These are phyloP conservation scores for Escovopsis sp. DNA, from an alignment of 2,329 filamentous ascomycete genomes.

Conservation along the genomic window DNA sequence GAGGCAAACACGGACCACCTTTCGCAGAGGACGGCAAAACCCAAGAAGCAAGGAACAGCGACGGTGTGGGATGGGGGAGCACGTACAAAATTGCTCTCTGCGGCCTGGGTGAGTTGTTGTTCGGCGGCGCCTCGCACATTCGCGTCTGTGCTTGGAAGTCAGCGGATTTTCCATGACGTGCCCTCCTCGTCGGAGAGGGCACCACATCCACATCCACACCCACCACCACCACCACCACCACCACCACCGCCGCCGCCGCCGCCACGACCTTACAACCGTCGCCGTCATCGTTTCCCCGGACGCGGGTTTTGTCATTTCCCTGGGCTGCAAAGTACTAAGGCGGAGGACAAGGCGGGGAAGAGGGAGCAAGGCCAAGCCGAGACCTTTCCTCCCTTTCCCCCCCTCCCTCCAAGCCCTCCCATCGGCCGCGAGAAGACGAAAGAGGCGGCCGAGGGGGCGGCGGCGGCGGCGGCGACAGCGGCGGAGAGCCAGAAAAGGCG, in stretches of 20 bases:
- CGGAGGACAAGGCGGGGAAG: too few species aligned
- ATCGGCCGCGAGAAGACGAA: background rate
- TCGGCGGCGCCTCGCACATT: slow-evolving; percentile 80
- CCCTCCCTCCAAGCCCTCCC: background rate
- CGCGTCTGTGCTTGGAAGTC: slow-evolving; percentile 51
- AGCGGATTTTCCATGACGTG: slow-evolving; percentile 15
- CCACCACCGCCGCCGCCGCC: too few species aligned
- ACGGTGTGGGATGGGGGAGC: slow-evolving; percentile 10
- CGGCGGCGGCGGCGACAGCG: slow-evolving; percentile 2
- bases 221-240: too few species aligned
- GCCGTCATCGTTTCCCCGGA: too few species aligned
- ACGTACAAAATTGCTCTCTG: slow-evolving; percentile 86
- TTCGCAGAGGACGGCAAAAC: background rate
- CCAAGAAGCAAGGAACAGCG: background rate
- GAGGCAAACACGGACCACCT: too few species aligned
- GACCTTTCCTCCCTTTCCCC: background rate
- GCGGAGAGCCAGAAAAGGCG: slow-evolving; percentile 5
- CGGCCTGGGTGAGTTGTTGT: slow-evolving; percentile 82
- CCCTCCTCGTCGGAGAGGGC: too few species aligned
- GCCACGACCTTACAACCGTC: too few species aligned
- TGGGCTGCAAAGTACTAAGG: too few species aligned
- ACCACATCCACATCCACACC: too few species aligned
- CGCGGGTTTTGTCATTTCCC: too few species aligned
- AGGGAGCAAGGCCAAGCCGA: too few species aligned
- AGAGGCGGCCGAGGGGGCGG: background rate